Conservation (phyloP, 495 filamentous ascomycete species). For the Articulospora tetracladia region DNA sequence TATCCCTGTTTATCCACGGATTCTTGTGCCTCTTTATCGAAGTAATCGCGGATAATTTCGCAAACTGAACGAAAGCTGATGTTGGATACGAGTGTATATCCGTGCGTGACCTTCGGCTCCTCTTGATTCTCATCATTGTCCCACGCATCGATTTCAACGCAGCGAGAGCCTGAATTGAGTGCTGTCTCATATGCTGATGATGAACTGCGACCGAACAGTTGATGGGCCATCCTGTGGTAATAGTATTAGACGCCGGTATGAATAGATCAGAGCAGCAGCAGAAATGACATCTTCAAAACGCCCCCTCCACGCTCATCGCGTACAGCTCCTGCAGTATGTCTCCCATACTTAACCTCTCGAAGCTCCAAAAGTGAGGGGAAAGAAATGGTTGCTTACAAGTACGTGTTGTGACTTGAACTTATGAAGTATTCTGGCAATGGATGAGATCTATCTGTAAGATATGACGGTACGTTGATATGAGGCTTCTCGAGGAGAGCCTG, state of each 20-base stretch:
- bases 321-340: too few species aligned
- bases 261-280: too few species aligned
- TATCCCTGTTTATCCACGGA: conserved; percentile 28
- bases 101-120: conserved; percentile 54
- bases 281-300: too few species aligned
- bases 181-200: conserved; percentile 44
- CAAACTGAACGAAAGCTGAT: conserved; percentile 50
- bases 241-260: not conserved
- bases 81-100: conserved; percentile 50
- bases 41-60: conserved; percentile 45
- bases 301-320: too few species aligned
- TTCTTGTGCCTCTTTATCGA: conserved; percentile 38
- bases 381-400: conserved; percentile 35
- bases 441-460: conserved; percentile 38
- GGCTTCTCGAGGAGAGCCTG: conserved; percentile 37
- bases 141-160: conserved; percentile 58
- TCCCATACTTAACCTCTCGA: too few species aligned
- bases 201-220: conserved; percentile 45
- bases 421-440: conserved; percentile 53
- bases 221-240: conserved; percentile 35
- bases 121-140: conserved; percentile 41
- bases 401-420: conserved; percentile 47
- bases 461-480: conserved; percentile 39
- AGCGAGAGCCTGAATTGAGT: conserved; percentile 44
- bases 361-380: too few species aligned